Conservation (phyloP, 495 filamentous ascomycete genomes). For the Daldinia vernicosa region DNA sequence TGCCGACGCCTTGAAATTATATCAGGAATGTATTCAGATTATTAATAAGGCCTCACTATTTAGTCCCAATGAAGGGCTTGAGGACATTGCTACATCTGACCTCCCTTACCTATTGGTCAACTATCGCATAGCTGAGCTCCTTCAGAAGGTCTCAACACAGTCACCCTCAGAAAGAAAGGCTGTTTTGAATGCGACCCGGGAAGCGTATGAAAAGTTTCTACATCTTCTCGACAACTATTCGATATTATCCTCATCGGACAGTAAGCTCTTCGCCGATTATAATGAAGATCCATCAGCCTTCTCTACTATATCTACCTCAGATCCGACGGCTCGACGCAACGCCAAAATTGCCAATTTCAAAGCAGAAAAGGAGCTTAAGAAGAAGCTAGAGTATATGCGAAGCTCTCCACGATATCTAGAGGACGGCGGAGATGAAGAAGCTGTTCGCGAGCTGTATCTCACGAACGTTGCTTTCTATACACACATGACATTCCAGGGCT, state of each 20-base stretch:
- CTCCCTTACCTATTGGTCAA: constrained; percentile 69
- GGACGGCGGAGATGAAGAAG: constrained; percentile 72
- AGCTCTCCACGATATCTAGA: constrained; percentile 54
- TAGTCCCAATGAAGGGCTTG: constrained; percentile 87
- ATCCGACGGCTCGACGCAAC: constrained; percentile 76
- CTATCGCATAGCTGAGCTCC: constrained; percentile 48
- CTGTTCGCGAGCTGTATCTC: constrained; percentile 78
- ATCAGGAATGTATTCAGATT: constrained; percentile 76
- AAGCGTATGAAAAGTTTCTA: constrained; percentile 79
- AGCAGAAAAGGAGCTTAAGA: constrained; percentile 85
- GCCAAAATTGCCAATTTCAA: constrained; percentile 87
- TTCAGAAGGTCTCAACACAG: constrained; percentile 58
- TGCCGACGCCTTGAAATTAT: constrained; percentile 68
- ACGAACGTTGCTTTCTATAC: constrained; percentile 74
- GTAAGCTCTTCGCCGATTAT: constrained; percentile 76
- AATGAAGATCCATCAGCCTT: constrained; percentile 71
- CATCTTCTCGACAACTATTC: constrained; percentile 79
- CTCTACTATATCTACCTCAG: constrained; percentile 70
- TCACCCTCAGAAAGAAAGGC: constrained; percentile 67
- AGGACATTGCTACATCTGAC: constrained; percentile 86
- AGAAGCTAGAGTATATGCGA: constrained; percentile 71
- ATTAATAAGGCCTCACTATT: constrained; percentile 79
- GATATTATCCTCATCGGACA: constrained; percentile 71
- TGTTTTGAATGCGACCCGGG: constrained; percentile 68
- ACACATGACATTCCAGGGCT: constrained; percentile 82